phyloP scores from a whole-genome alignment of 2,329 filamentous ascomycete species.

The Fusarium gaditjirri region DNA sequence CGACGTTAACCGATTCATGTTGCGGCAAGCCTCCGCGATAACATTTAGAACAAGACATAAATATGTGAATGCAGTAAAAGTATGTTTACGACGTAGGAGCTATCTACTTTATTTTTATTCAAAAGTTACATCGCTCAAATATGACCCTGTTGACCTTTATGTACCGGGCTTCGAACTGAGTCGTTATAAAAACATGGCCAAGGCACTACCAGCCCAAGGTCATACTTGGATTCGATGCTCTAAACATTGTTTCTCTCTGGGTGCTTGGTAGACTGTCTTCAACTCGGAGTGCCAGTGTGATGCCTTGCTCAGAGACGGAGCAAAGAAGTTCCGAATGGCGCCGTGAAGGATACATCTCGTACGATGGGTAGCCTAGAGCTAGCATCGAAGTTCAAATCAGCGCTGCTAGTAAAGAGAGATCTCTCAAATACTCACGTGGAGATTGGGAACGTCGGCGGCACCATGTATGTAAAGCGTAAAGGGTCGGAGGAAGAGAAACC shows the following conservation, averaged over 20 bases:
- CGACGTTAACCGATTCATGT: background rate
- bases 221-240: accelerated
- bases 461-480: background rate
- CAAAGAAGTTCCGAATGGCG: accelerated
- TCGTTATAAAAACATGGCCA: no score
- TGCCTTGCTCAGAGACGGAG: background rate
- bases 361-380: background rate
- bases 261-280: accelerated
- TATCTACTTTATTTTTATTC: no score
- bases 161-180: no score
- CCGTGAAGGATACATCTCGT: accelerated
- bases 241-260: accelerated
- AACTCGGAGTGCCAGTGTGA: accelerated
- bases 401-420: accelerated
- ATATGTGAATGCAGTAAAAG: no score
- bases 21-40: background rate
- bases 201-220: no score
- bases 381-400: accelerated
- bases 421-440: accelerated
- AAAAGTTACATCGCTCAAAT: no score
- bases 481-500: accelerated
- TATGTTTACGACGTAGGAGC: no score
- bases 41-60: no score
- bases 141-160: no score
- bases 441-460: accelerated